A percentile compares a stretch with the other conserved stretches of the same genome.
These are phyloP conservation scores for Laetiporus sulphureus DNA, from an alignment of 1,284 basidiomycete genomes.

Conservation along the genomic window DNA sequence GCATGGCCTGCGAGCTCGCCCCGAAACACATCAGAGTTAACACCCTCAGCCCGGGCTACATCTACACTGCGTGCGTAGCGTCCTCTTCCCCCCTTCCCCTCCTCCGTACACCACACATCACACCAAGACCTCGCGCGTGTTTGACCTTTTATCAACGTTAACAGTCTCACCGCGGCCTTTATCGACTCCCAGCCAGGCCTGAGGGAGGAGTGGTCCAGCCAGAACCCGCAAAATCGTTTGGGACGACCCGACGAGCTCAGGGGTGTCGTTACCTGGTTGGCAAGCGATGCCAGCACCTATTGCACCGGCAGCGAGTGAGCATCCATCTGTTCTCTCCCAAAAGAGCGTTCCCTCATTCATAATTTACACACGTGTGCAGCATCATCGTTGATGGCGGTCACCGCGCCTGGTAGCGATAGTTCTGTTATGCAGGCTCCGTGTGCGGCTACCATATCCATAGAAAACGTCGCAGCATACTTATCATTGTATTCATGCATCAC, in stretches of 20 bases:
- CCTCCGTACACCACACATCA: too few species aligned
- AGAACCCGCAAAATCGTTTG: conserved; percentile 75
- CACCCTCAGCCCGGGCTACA: conserved; percentile 70
- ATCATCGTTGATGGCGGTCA: conserved; percentile 70
- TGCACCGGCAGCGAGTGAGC: not conserved
- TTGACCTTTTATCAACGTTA: too few species aligned
- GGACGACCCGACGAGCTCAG: conserved; percentile 74
- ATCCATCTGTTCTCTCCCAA: not conserved
- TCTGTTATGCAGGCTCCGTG: too few species aligned
- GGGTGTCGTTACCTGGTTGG: conserved; percentile 18
- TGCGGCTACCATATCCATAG: too few species aligned
- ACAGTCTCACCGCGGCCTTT: conserved; percentile 72
- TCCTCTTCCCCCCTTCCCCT: too few species aligned
- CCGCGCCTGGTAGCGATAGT: conserved; percentile 64
- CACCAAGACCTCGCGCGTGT: too few species aligned
- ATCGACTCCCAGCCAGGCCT: conserved; percentile 67
- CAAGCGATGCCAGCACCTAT: not conserved
- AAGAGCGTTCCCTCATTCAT: not conserved
- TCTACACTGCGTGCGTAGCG: conserved; percentile 66
- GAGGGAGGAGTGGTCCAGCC: conserved; percentile 64
- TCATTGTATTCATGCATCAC: too few species aligned
- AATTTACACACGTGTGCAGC: conserved; percentile 32
- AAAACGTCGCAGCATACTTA: not conserved
- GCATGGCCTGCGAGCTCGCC: conserved; percentile 81
- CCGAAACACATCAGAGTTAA: conserved; percentile 67